Conservation (phyloP, 1,284 basidiomycete genomes). For the Ceratobasidium sp. region DNA sequence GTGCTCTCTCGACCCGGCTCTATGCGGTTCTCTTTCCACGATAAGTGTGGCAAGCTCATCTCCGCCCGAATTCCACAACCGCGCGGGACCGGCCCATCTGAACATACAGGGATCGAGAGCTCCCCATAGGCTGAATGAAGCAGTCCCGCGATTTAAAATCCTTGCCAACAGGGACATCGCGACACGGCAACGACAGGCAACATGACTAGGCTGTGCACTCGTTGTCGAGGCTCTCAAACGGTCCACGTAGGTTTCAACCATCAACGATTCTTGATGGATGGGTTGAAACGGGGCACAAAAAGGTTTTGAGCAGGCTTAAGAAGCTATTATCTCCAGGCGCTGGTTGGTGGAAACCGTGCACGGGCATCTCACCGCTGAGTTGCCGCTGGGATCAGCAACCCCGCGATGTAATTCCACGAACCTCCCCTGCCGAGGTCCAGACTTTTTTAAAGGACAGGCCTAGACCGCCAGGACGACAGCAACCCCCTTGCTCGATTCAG, state of each 20-base stretch:
- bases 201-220: not conserved
- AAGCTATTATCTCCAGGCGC: slow-evolving; percentile 8
- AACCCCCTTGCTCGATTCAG: not conserved
- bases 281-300: not conserved
- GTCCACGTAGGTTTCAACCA: not conserved
- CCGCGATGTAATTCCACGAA: not conserved
- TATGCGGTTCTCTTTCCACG: not conserved
- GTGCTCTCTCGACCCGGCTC: not conserved
- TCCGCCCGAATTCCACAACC: too few species aligned
- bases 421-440: not conserved
- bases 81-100: too few species aligned
- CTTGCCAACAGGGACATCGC: not conserved
- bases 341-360: not conserved
- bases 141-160: too few species aligned
- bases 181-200: not conserved
- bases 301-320: too few species aligned
- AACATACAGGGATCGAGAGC: too few species aligned
- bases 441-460: not conserved
- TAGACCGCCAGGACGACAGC: not conserved
- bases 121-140: too few species aligned
- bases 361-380: too few species aligned
- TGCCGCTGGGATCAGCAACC: too few species aligned
- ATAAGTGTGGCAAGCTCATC: not conserved
- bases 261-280: not conserved
- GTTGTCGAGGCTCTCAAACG: not conserved